Conservation (phyloP, 768 basidiomycete genomes). For the Chiua virens region DNA sequence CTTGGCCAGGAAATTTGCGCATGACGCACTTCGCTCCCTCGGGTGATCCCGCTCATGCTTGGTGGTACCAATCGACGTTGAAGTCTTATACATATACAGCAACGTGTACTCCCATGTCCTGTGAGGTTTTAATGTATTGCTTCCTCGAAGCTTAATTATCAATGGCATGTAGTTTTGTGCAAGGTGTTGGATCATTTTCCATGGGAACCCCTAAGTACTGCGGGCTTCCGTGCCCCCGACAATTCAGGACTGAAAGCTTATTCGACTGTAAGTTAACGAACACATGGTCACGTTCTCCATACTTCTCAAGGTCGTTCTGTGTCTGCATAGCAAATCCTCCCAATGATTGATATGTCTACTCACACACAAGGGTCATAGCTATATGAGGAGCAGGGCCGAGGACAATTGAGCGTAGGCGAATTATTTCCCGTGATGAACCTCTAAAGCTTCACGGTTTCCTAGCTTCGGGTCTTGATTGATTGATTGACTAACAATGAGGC, state of each 20-base stretch:
- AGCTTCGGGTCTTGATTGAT: not conserved
- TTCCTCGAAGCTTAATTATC: not conserved
- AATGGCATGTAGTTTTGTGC: not conserved
- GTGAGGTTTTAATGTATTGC: constrained; percentile 2
- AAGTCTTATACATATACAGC: constrained; percentile 1
- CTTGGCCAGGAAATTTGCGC: constrained; percentile 7
- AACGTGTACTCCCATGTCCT: not conserved
- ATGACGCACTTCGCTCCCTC: constrained; percentile 4
- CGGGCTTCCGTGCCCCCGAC: constrained; percentile 4
- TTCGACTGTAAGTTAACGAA: not conserved
- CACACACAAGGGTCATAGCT: constrained; percentile 1
- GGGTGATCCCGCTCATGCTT: constrained; percentile 1
- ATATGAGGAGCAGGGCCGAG: not conserved
- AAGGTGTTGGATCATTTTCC: not conserved
- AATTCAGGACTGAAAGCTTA: not conserved
- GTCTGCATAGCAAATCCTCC: not conserved
- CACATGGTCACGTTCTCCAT: not conserved
- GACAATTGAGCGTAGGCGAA: not conserved
- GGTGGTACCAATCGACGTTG: constrained; percentile 1
- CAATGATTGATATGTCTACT: not conserved
- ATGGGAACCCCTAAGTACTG: constrained; percentile 11
- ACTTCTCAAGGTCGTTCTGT: constrained; percentile 9
- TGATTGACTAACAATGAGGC: not conserved
- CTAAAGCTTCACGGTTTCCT: not conserved
- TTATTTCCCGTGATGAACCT: not conserved